These are phyloP conservation scores for Neurospora tetraspora DNA, from an alignment of 495 filamentous ascomycete genomes.

Conservation along the genomic window DNA sequence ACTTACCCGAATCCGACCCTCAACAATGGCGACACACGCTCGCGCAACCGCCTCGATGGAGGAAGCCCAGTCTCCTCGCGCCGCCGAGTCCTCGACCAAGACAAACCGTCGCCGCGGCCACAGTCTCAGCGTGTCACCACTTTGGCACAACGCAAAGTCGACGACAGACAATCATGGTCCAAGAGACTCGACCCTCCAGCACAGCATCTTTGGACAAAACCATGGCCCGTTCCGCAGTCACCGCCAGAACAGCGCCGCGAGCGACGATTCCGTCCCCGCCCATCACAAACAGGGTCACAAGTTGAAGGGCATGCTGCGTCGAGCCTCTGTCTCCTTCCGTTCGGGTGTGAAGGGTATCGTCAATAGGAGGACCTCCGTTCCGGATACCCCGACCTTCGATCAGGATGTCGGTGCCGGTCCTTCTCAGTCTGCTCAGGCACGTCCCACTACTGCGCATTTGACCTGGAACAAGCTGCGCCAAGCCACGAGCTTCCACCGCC, in stretches of 20 bases:
- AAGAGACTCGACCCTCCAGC: background rate
- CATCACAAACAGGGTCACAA: constrained; percentile 10
- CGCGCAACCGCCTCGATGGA: background rate
- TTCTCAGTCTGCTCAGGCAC: constrained; percentile 1
- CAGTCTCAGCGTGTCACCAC: background rate
- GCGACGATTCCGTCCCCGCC: constrained; percentile 6
- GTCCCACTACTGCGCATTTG: constrained; percentile 37
- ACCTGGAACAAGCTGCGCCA: constrained; percentile 39
- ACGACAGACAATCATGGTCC: background rate
- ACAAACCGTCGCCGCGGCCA: background rate
- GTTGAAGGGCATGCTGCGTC: constrained; percentile 36
- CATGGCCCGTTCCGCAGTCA: background rate
- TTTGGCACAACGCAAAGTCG: background rate
- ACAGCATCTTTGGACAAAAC: background rate
- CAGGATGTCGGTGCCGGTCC: constrained; percentile 18
- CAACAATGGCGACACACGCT: background rate
- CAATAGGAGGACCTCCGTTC: constrained; percentile 36
- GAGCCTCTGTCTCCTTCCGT: constrained; percentile 38
- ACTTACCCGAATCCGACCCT: background rate
- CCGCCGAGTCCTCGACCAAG: background rate
- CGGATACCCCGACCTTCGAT: constrained; percentile 21
- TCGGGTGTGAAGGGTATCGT: constrained; percentile 32
- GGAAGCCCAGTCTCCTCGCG: background rate
- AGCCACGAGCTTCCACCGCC: constrained; percentile 37
- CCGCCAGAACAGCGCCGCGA: background rate